Evolutionary conservation across 345 rosid species (phyloP).

Genomic region (Carallia brachiata): DNA sequence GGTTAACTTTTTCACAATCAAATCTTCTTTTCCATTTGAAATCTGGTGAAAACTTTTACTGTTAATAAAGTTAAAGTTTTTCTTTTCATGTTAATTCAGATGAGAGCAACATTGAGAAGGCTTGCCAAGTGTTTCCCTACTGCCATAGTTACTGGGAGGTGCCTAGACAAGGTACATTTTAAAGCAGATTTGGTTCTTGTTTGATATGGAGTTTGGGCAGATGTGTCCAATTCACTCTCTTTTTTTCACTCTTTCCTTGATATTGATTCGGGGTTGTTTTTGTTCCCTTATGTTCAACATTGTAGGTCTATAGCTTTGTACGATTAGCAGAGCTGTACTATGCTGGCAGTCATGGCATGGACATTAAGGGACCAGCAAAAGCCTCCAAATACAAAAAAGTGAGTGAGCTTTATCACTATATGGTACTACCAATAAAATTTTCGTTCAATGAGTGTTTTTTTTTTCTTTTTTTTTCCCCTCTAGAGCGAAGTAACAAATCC

Average conservation of each 20-base stretch:
- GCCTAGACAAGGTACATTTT: constrained; percentile 73
- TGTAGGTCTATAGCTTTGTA: constrained; percentile 74
- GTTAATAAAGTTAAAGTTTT: constrained; percentile 2
- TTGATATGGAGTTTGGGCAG: neutral
- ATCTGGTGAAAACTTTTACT: neutral
- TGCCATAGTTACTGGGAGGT: constrained; percentile 83
- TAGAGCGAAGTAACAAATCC: no score
- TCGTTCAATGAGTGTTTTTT: neutral
- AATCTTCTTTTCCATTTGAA: neutral
- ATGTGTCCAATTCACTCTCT: neutral
- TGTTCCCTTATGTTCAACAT: neutral
- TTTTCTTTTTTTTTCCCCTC: neutral
- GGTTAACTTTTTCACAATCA: constrained; percentile 33
- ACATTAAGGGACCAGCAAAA: constrained; percentile 76
- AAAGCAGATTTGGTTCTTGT: neutral
- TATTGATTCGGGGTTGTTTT: neutral
- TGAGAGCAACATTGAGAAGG: constrained; percentile 69
- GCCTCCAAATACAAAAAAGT: constrained; percentile 54
- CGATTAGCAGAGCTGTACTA: constrained; percentile 72
- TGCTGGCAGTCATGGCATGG: constrained; percentile 97
- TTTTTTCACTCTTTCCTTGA: neutral
- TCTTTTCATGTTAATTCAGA: constrained; percentile 31
- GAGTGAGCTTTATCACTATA: constrained; percentile 2
- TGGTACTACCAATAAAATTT: neutral
- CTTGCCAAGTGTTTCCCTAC: constrained; percentile 60